phyloP scores from a whole-genome alignment of 352 stramenopile species.

The Pythium dissotocum region DNA sequence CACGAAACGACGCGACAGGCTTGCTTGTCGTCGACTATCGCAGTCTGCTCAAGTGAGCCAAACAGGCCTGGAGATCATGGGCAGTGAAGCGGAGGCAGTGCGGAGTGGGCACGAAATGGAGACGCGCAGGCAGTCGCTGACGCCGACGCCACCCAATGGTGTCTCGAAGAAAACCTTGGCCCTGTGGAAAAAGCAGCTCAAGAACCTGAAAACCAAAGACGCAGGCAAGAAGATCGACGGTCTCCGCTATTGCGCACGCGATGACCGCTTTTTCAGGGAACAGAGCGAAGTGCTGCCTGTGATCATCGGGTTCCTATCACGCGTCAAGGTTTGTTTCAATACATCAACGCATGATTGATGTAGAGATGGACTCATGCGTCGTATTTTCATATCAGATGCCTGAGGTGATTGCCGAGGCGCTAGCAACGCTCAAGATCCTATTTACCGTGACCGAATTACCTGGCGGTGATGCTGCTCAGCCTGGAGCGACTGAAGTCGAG shows the following conservation, averaged over 20 bases:
- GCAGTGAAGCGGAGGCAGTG: not conserved
- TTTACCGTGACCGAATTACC: slow-evolving; percentile 9
- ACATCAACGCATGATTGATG: not conserved
- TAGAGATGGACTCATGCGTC: not conserved
- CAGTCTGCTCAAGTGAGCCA: no score
- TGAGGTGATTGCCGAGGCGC: slow-evolving; percentile 27
- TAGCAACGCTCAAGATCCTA: slow-evolving; percentile 20
- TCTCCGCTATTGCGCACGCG: slow-evolving; percentile 46
- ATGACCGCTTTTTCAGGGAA: slow-evolving; percentile 62
- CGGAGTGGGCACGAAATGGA: not conserved
- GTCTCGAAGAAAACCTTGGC: slow-evolving; percentile 28
- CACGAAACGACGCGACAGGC: slow-evolving; percentile 2
- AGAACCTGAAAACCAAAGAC: slow-evolving; percentile 73
- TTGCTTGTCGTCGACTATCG: not conserved
- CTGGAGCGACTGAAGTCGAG: not conserved
- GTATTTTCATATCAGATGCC: slow-evolving; percentile 14
- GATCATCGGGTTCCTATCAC: slow-evolving; percentile 47
- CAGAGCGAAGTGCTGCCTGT: slow-evolving; percentile 46
- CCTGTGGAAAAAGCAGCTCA: slow-evolving; percentile 55
- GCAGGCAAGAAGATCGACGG: slow-evolving; percentile 61
- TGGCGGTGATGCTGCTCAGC: not conserved
- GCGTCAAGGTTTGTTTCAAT: slow-evolving; percentile 45
- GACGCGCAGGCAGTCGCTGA: not conserved
- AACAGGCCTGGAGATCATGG: not conserved
- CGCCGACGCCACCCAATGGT: slow-evolving; percentile 3